Conservation (phyloP, 129 eudicot species). For the Deinandra increscens region DNA sequence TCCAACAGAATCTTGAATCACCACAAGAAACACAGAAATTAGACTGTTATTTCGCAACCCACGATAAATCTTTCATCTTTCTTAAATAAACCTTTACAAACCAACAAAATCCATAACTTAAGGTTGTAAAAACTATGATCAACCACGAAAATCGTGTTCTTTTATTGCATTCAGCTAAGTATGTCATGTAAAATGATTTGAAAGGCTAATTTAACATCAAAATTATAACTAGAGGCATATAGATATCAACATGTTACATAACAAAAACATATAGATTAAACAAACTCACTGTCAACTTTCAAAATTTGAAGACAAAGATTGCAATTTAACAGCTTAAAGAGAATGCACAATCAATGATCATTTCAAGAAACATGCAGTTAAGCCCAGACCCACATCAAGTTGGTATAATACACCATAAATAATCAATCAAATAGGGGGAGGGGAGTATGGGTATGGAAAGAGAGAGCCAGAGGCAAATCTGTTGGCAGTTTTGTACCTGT, state of each 20-base stretch:
- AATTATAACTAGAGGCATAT: background rate
- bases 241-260: background rate
- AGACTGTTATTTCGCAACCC: slow-evolving; percentile 7
- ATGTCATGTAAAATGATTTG: background rate
- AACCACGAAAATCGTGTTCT: slow-evolving; percentile 13
- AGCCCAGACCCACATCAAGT: slow-evolving; percentile 25
- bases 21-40: slow-evolving; percentile 2
- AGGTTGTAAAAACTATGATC: slow-evolving; percentile 10
- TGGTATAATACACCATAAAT: background rate
- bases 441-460: slow-evolving; percentile 8
- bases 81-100: background rate
- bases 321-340: slow-evolving; percentile 22
- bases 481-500: slow-evolving; percentile 24
- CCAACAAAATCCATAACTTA: background rate
- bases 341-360: slow-evolving; percentile 7
- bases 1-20: slow-evolving; percentile 30
- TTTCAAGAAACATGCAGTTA: background rate
- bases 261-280: background rate
- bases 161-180: background rate
- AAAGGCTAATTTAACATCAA: slow-evolving; percentile 10
- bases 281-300: slow-evolving; percentile 17
- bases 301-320: background rate
- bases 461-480: slow-evolving; percentile 29
- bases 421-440: background rate
- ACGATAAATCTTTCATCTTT: too few relatives aligned